phyloP scores from a whole-genome alignment of 2,329 filamentous ascomycete genomes.

The Ilyonectria destructans region DNA sequence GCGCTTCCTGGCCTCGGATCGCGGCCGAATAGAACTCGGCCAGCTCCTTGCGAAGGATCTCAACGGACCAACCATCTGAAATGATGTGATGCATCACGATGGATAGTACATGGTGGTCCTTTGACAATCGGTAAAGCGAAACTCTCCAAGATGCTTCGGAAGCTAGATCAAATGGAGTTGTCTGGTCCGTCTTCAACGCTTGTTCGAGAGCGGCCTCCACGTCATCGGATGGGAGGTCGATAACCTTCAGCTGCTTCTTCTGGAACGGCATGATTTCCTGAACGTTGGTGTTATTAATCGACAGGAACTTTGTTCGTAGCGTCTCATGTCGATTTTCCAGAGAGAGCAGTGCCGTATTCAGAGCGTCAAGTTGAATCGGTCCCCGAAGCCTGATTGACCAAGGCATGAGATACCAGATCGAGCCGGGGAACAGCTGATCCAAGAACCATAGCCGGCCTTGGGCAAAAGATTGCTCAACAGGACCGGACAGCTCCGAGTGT shows the following conservation, averaged over 20 bases:
- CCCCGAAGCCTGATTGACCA: constrained; percentile 26
- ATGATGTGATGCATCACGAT: constrained; percentile 52
- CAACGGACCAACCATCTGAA: constrained; percentile 49
- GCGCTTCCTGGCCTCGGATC: constrained; percentile 30
- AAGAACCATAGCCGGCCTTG: constrained; percentile 38
- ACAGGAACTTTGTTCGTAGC: constrained; percentile 5
- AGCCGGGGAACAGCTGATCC: constrained; percentile 24
- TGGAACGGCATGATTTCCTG: constrained; percentile 4
- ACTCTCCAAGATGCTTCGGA: constrained; percentile 45
- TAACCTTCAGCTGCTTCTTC: not conserved
- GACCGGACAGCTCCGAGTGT: constrained; percentile 4
- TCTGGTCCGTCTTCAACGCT: constrained; percentile 33
- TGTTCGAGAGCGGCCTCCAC: constrained; percentile 15
- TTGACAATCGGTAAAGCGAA: constrained; percentile 24
- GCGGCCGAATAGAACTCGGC: constrained; percentile 12
- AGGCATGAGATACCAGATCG: constrained; percentile 31
- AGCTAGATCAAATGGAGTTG: constrained; percentile 43
- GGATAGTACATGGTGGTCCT: constrained; percentile 42
- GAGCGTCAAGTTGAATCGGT: constrained; percentile 16
- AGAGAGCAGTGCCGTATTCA: constrained; percentile 20
- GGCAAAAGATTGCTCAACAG: constrained; percentile 38
- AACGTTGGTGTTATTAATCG: not conserved
- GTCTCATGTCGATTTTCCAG: constrained; percentile 34
- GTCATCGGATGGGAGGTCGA: not conserved
- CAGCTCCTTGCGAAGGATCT: constrained; percentile 26